Evolutionary conservation across 495 filamentous ascomycete genomes (phyloP).

Genomic region (Penicillium coprophilum): DNA sequence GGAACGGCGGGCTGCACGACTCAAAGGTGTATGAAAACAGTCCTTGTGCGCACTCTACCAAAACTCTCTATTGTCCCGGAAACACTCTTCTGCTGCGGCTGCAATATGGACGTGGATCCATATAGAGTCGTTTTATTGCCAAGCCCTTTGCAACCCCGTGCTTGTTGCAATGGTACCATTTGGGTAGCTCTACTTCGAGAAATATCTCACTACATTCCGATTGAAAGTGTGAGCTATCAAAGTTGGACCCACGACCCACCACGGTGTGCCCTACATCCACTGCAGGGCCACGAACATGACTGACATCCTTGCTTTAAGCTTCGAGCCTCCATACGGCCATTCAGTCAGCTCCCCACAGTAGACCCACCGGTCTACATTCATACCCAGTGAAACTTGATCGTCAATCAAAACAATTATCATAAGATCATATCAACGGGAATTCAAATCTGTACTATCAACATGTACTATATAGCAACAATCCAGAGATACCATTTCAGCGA

Average conservation of each 20-base stretch:
- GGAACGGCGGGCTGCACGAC: constrained; percentile 62
- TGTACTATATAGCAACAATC: constrained; percentile 10
- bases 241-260: background rate
- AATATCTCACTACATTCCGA: background rate
- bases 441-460: background rate
- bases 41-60: constrained; percentile 5
- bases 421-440: background rate
- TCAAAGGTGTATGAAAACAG: constrained; percentile 50
- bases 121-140: background rate
- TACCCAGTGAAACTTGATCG: background rate
- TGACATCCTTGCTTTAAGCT: background rate
- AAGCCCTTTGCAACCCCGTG: background rate
- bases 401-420: background rate
- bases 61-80: background rate
- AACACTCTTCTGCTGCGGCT: background rate
- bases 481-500: constrained; percentile 6
- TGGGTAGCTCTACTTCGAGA: background rate
- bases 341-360: background rate
- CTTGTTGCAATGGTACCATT: too few relatives aligned
- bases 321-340: background rate
- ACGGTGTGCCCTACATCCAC: background rate
- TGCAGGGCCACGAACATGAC: background rate
- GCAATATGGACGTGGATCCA: background rate
- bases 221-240: background rate
- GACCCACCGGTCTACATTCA: background rate